Base-by-base conservation (phyloP, 2,329 filamentous ascomycete species). In the Dactylella cylindrospora region DNA sequence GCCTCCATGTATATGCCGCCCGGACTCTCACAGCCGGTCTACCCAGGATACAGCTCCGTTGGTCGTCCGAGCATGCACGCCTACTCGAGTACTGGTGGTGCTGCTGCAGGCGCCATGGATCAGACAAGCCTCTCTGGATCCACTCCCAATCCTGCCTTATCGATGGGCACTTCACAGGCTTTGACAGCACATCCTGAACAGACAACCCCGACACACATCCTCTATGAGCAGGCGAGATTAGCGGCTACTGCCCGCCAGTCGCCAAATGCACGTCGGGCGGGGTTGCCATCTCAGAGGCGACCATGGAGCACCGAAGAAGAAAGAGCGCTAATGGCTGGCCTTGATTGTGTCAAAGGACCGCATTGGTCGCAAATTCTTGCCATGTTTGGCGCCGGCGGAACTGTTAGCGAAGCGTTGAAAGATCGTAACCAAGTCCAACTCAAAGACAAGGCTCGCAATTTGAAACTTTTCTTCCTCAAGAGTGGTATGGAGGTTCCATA, bases 281-380 rank as follows among this genome's bases (percentile, higher is more conserved):
- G 78, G 7, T 71, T 78, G 8, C 79, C 79, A 3, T 80, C 76
- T 46, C 78, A 80, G 68, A 80, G 90, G 25, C 81, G 90, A 22
- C 88, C 90, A 0, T 95, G 90, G 90, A 88, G 85, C 0, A 84
- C 86, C 3, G 88, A 93, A 65, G 90, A 95, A 73, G 90, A 95
- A 71, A 89, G 90, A 72, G 89, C 90, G 0, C 77, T 95, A 13
- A 91, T 95, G 85, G 82, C 86, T 41, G 90, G 90, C 0, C 80
- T 95, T 3, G 90, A 94, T 70, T 83, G 86, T 71, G 90, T 95
- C 39, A 90, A 90, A 70, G 90, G 90, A 0, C 90, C 90, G 13
- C 89, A 95, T 69, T 95, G 90, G 90, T 91, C 87, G 67, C 89
- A 95, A 70, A 95, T 95, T 39, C 76, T 95, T 9, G 84, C 84